Evolutionary conservation across 108 stramenopile species (phyloP).

Genomic region (Licmophora abbreviata): DNA sequence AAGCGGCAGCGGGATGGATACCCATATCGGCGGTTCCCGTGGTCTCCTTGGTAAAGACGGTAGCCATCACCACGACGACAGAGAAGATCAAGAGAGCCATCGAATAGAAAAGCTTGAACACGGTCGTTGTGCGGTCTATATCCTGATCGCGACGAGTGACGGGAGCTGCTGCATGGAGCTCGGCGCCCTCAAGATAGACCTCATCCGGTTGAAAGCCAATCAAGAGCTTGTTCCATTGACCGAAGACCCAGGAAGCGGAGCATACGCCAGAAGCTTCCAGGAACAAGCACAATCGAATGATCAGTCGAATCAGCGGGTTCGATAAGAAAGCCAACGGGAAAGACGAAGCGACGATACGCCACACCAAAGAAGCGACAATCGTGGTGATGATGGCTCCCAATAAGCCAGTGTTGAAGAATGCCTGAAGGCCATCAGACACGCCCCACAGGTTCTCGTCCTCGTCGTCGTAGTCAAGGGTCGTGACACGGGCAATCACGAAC

Average conservation of each 20-base stretch:
- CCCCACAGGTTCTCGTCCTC: slow-evolving; percentile 35
- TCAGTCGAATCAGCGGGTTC: slow-evolving; percentile 32
- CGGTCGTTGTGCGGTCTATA: no score
- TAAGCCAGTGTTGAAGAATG: slow-evolving; percentile 46
- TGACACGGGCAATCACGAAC: slow-evolving; percentile 50
- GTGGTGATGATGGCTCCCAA: slow-evolving; percentile 47
- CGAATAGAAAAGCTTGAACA: slow-evolving; percentile 27
- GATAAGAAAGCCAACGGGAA: slow-evolving; percentile 47
- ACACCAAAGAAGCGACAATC: slow-evolving; percentile 35
- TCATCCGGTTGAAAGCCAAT: slow-evolving; percentile 32
- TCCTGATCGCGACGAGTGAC: no score
- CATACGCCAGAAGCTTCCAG: slow-evolving; percentile 44
- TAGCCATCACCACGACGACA: slow-evolving; percentile 22
- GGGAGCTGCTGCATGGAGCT: no score
- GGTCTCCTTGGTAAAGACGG: slow-evolving; percentile 23
- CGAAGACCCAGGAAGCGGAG: slow-evolving; percentile 35
- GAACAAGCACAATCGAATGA: slow-evolving; percentile 38
- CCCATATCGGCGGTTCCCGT: slow-evolving; percentile 1
- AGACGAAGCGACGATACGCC: slow-evolving; percentile 45
- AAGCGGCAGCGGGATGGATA: slow-evolving; percentile 19
- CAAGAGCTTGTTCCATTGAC: slow-evolving; percentile 10
- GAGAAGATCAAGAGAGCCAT: slow-evolving; percentile 15
- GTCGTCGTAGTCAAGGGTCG: slow-evolving; percentile 18
- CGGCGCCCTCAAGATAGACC: no score
- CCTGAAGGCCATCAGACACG: slow-evolving; percentile 30